Evolutionary conservation across 169 alveolate genomes (phyloP).

Genomic region (Eimeria acervulina): DNA sequence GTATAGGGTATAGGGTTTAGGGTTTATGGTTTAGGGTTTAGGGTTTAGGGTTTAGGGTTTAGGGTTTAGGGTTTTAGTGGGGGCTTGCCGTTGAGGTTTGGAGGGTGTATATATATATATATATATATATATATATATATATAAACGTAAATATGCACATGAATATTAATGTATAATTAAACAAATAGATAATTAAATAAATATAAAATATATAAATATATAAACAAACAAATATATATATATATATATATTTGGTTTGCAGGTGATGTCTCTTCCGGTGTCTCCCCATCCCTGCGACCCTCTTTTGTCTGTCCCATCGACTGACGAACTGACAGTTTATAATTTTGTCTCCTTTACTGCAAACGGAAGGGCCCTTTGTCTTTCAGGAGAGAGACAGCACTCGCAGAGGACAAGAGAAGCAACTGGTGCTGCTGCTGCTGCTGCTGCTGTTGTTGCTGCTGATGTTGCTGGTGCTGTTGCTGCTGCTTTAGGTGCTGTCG

Average conservation of each 20-base stretch:
- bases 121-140: too few species aligned
- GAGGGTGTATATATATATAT: too few species aligned
- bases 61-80: not conserved
- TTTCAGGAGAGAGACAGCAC: constrained; percentile 68
- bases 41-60: not conserved
- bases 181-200: too few species aligned
- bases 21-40: not conserved
- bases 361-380: constrained; percentile 55
- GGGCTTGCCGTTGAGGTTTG: too few species aligned
- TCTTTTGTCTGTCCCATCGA: constrained; percentile 41
- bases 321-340: constrained; percentile 49
- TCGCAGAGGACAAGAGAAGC: constrained; percentile 64
- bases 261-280: constrained; percentile 53
- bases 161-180: too few species aligned
- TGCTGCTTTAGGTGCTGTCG: too few species aligned
- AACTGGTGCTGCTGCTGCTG: constrained; percentile 18
- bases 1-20: not conserved
- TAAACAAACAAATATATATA: too few species aligned
- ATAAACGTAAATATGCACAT: too few species aligned
- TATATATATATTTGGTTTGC: not conserved
- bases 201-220: too few species aligned
- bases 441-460: constrained; percentile 14
- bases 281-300: constrained; percentile 67
- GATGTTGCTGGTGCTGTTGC: not conserved
- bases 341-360: constrained; percentile 49